Evolutionary conservation across 768 basidiomycete species (phyloP).

Genomic region (Postia placenta): DNA sequence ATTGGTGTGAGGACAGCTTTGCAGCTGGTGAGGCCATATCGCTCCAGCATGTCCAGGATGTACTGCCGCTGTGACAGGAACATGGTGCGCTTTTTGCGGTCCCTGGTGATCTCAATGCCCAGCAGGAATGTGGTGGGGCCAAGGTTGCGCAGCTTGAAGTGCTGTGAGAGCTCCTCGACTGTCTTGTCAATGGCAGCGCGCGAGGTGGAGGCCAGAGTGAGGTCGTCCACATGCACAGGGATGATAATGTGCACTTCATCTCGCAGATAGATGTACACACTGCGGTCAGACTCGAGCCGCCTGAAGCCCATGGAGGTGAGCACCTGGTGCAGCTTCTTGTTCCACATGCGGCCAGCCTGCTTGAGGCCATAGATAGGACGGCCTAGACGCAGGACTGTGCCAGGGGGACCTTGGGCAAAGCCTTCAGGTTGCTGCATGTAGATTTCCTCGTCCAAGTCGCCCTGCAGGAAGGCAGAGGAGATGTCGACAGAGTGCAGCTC

Average conservation of each 20-base stretch:
- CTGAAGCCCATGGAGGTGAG: not conserved
- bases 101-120: constrained; percentile 17
- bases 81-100: constrained; percentile 16
- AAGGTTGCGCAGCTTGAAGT: constrained; percentile 6
- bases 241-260: not conserved
- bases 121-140: constrained; percentile 11
- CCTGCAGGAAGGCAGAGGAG: constrained; percentile 14
- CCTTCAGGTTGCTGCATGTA: constrained; percentile 21
- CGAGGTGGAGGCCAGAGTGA: constrained; percentile 1
- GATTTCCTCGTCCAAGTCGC: constrained; percentile 19
- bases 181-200: constrained; percentile 2
- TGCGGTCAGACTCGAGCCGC: not conserved
- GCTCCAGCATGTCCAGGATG: constrained; percentile 10
- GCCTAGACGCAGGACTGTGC: constrained; percentile 1
- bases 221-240: not conserved
- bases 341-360: constrained; percentile 16
- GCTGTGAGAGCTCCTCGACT: constrained; percentile 1
- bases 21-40: constrained; percentile 5
- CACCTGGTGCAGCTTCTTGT: not conserved
- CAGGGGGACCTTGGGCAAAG: not conserved
- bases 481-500: constrained; percentile 3
- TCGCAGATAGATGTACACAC: constrained; percentile 1
- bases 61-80: constrained; percentile 10
- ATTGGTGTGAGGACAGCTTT: constrained; percentile 6
- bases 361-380: constrained; percentile 11